These are phyloP conservation scores for Fragaria nilgerrensis DNA, from an alignment of 306 rosid genomes.

Conservation along the genomic window DNA sequence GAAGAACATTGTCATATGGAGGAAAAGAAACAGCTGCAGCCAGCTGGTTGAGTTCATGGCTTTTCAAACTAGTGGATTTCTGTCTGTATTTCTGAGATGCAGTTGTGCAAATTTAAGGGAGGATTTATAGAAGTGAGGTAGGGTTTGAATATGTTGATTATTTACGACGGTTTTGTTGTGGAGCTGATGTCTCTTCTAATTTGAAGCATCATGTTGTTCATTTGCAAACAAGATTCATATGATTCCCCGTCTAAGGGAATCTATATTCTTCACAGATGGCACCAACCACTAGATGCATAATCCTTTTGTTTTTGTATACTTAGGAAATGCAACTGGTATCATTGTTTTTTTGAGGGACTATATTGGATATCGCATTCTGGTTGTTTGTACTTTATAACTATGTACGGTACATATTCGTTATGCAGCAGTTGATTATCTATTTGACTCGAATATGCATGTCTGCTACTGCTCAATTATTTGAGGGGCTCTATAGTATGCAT, in stretches of 20 bases:
- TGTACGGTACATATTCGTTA: not conserved
- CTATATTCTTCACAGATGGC: not conserved
- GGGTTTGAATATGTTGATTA: not conserved
- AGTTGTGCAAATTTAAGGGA: not conserved
- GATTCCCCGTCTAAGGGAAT: slow-evolving; percentile 4
- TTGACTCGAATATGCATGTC: slow-evolving; percentile 10
- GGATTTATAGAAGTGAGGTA: not conserved
- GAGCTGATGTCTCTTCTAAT: not conserved
- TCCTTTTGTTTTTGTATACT: not conserved
- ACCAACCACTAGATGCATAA: not conserved
- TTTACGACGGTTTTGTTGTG: not conserved
- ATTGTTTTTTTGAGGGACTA: not conserved
- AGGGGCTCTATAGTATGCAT: not conserved
- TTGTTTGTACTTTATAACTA: not conserved
- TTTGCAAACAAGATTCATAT: slow-evolving; percentile 1
- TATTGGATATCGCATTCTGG: not conserved
- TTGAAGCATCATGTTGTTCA: slow-evolving; percentile 7
- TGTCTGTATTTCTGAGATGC: not conserved
- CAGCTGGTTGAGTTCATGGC: slow-evolving; percentile 14
- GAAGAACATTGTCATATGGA: slow-evolving; percentile 14
- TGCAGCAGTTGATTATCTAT: not conserved
- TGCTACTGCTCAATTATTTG: not conserved
- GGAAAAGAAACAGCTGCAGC: not conserved
- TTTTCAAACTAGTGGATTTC: not conserved
- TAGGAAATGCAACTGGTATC: not conserved